Percentiles rank a stretch among this genome's conserved stretches.
Conservation (phyloP, 1,284 basidiomycete species). For the Puccinia triticina region DNA sequence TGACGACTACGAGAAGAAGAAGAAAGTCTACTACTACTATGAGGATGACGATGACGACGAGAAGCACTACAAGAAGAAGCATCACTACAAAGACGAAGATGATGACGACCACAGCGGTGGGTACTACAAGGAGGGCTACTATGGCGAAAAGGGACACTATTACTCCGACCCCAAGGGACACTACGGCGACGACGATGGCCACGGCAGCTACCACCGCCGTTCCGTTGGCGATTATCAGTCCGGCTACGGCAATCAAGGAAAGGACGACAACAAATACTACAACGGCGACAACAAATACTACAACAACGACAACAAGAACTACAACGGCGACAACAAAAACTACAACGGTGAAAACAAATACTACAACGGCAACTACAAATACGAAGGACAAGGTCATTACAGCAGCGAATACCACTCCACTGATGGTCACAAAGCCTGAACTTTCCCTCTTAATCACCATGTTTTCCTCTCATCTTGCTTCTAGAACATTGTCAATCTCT, state of each 20-base stretch:
- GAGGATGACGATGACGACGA: conserved; percentile 8
- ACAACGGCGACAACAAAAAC: too few relatives aligned
- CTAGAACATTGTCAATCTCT: neutral
- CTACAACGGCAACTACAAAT: conserved; percentile 11
- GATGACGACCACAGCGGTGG: neutral
- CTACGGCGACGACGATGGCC: too few relatives aligned
- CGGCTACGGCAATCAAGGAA: neutral
- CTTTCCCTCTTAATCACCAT: neutral
- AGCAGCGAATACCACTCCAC: neutral
- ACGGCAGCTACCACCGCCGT: neutral
- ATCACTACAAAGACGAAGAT: neutral
- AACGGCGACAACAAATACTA: neutral
- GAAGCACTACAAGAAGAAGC: conserved; percentile 5
- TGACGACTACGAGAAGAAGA: neutral
- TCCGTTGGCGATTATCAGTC: neutral
- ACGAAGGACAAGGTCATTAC: conserved; percentile 13
- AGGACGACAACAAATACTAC: neutral
- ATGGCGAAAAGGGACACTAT: conserved; percentile 24
- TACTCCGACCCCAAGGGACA: neutral
- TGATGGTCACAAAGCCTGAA: conserved; percentile 23
- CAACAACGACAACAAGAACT: neutral
- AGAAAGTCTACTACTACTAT: neutral
- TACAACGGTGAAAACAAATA: neutral
- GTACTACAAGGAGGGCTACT: conserved; percentile 30
- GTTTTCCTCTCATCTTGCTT: neutral